Percentiles rank a stretch among this genome's conserved stretches.
Conservation (phyloP, 192 early-diverging fungal genomes). For the Helicostylum pulchrum region DNA sequence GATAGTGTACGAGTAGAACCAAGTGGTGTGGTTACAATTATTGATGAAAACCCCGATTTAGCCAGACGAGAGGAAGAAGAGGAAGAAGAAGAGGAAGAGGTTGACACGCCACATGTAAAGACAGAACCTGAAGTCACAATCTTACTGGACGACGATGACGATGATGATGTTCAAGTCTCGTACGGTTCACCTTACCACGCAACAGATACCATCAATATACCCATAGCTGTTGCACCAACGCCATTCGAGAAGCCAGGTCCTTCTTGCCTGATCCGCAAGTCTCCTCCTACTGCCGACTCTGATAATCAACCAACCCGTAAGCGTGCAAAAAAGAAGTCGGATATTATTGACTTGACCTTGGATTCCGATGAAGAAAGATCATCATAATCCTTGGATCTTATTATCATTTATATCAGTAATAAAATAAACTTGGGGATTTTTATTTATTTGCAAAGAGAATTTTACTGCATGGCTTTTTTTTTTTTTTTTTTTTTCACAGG, state of each 20-base stretch:
- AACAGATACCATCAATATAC: not conserved
- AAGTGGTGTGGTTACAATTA: conserved; percentile 24
- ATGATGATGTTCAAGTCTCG: not conserved
- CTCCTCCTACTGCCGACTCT: not conserved
- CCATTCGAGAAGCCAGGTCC: not conserved
- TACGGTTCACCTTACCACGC: not conserved
- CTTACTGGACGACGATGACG: conserved; percentile 3
- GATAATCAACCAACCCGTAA: not conserved
- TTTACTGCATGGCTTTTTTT: not conserved
- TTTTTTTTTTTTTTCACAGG: not conserved
- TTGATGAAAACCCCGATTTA: conserved; percentile 8
- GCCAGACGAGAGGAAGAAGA: not conserved
- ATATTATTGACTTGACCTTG: conserved; percentile 4
- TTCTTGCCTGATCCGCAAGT: too few relatives aligned
- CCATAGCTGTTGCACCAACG: not conserved
- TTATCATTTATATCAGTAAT: too few relatives aligned
- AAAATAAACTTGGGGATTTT: too few relatives aligned
- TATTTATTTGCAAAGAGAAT: not conserved
- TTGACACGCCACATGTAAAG: too few relatives aligned
- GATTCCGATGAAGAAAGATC: not conserved
- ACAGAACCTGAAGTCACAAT: not conserved
- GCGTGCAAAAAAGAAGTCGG: not conserved
- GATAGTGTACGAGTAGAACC: conserved; percentile 45
- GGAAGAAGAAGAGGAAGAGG: not conserved
- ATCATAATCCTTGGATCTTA: not conserved